phyloP scores from a whole-genome alignment of 2,329 filamentous ascomycete genomes.

The Pseudocercospora musae region DNA sequence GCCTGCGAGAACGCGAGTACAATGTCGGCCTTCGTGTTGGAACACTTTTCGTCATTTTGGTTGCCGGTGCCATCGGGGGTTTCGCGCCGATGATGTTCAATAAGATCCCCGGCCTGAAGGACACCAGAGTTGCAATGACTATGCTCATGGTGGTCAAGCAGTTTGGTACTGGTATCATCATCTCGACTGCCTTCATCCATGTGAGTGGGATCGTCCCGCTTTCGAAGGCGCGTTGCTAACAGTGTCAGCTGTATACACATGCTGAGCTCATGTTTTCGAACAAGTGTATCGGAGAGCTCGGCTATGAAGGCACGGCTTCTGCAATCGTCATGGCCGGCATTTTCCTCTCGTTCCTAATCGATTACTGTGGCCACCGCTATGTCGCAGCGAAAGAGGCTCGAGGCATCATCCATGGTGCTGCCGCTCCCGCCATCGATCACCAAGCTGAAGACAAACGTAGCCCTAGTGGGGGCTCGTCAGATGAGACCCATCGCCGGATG shows the following conservation, averaged over 20 bases:
- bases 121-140: conserved; percentile 46
- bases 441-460: conserved; percentile 8
- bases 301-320: conserved; percentile 66
- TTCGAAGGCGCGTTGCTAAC: not conserved
- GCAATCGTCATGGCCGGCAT: conserved; percentile 72
- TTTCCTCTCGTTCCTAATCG: conserved; percentile 68
- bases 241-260: conserved; percentile 66
- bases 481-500: conserved; percentile 35
- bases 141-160: conserved; percentile 65
- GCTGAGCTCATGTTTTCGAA: conserved; percentile 70
- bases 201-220: conserved; percentile 40
- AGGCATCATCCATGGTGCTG: not conserved
- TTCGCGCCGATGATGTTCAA: conserved; percentile 64
- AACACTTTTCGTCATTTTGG: conserved; percentile 68
- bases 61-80: conserved; percentile 65
- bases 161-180: conserved; percentile 70
- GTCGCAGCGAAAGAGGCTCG: conserved; percentile 20
- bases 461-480: conserved; percentile 3
- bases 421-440: conserved; percentile 18
- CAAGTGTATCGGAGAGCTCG: conserved; percentile 62
- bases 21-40: conserved; percentile 67
- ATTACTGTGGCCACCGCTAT: conserved; percentile 52
- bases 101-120: conserved; percentile 48
- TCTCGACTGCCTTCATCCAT: conserved; percentile 68
- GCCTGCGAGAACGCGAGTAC: conserved; percentile 55